Base-by-base conservation (phyloP, 305 asterid genomes). In the Fraxinus ornus region DNA sequence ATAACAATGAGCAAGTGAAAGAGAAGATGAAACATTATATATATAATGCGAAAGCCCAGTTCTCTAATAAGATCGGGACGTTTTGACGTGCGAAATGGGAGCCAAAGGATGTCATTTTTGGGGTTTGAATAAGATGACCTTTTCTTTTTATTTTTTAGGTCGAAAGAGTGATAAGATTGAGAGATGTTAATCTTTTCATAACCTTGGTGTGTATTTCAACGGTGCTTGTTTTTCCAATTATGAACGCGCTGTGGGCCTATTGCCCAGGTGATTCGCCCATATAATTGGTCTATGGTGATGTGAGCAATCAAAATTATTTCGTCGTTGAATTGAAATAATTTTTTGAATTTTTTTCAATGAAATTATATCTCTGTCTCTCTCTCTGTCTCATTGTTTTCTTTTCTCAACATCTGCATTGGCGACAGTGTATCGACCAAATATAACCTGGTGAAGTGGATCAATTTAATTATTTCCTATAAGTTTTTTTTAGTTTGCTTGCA, bases 381-480 rank as follows among this genome's bases (percentile, higher is more conserved):
- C 4, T 7, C 24, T 17, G 5, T 4, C 17, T 7, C 13, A 4
- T 19, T 62, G 4, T 62, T 22, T 22, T 22, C 32, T 70, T 32
- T 32, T 71, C 44, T 71, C 13, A 71, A 32, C 76, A 71, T 71
- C 47, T 33, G 26, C 7, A 32, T 71, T 32, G 24, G 26, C 44
- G 33, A 33, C 26, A 66, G 36, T 26, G 19, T 66, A 66, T 60
- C 15, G 13, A 60, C 24, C 32, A 60, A 21, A 7, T 68, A 28
- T 28, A 88, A 90, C 86, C 91, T 91, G 93, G 93, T 97, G 98
- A 94, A 94, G 94, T 97, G 98, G 99, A 92, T 78, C 85, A 77
- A 98, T 89, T 91, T 97, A 97, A 94, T 97, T 89, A 7, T 68
- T 13, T 68, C 39, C 36, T 1, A 30, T 68, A 26, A 28, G 35